Base-by-base conservation (phyloP, 192 early-diverging fungal species). In the Coemansia biformis region DNA sequence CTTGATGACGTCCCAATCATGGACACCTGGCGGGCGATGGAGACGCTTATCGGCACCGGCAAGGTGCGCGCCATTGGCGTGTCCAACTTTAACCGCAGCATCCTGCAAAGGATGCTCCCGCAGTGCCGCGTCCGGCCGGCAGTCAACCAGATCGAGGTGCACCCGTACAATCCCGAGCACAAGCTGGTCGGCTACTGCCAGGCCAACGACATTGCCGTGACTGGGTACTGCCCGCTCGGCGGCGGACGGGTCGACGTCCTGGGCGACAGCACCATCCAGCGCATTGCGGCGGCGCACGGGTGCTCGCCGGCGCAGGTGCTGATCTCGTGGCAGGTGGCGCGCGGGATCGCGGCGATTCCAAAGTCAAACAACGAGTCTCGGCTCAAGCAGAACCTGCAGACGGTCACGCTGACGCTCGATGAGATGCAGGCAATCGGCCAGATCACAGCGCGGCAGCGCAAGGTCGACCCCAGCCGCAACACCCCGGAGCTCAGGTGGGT, bases 201-300 rank as follows among this genome's bases (percentile, higher is more conserved):
- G 38, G 34, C 67, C 23, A 75, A 91, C 51, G 77, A 76, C 18
- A 91, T 97, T 35, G 75, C 73, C 11, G 43, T 91, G 16, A 85
- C 87, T 13, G 92, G 84, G 3, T 94, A 92, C 78, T 86, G 83
- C 37, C 91, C 93, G 22, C 72, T 93, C 14, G 91, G 91, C 16
- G 66, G 62, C 36, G 33, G 30, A n/a, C 33, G 30, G 18, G 51
- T 67, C 26, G 48, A 46, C 18, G 61, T 78, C 14, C 64, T 64
- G 51, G 47, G 70, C 14, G 67, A 79, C 45, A 38, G 62, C n/a
- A 52, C 67, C 17, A 66, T 92, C 51, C 48, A 63, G 50, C 64
- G 81, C 39, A 78, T 93, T 48, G 88, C 89, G 12, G 71, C 83
- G 48, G 75, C 78, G 28, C 82, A 89, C 38, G 52, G 68, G 21